A percentile compares a stretch with the other conserved stretches of the same genome.
These are phyloP conservation scores for Leishmania tarentolae DNA, from an alignment of 208 protist genomes.

Conservation along the genomic window DNA sequence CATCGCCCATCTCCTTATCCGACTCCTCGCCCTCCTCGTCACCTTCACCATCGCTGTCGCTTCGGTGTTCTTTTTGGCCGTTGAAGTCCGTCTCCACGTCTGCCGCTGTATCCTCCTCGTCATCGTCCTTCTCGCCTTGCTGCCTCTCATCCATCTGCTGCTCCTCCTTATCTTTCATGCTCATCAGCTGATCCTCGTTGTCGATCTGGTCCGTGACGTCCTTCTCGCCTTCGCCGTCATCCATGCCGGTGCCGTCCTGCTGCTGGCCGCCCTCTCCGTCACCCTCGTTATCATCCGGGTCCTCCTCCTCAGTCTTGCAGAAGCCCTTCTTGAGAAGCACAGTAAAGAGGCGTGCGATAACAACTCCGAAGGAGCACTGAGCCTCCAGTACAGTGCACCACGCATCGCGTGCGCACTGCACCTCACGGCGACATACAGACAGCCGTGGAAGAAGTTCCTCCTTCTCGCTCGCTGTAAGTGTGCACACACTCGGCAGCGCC, in stretches of 20 bases:
- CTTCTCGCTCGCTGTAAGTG: constrained; percentile 17
- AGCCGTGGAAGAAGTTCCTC: constrained; percentile 28
- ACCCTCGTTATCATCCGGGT: constrained; percentile 80
- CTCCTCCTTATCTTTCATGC: constrained; percentile 91
- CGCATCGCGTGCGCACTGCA: constrained; percentile 29
- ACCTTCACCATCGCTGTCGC: constrained; percentile 75
- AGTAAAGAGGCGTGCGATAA: constrained; percentile 89
- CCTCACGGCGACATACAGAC: constrained; percentile 23
- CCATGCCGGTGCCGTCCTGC: constrained; percentile 97
- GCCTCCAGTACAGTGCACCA: constrained; percentile 39
- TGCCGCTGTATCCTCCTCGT: constrained; percentile 90
- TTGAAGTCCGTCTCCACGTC: constrained; percentile 89
- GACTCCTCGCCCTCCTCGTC: constrained; percentile 75
- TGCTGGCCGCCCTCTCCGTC: constrained; percentile 70
- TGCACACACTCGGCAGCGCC: not conserved
- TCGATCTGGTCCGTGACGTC: constrained; percentile 98
- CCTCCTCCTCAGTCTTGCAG: constrained; percentile 90
- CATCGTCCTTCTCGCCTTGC: constrained; percentile 75
- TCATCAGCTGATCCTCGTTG: constrained; percentile 96
- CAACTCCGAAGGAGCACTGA: constrained; percentile 72
- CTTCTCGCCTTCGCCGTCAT: constrained; percentile 98
- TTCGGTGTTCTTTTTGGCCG: constrained; percentile 73
- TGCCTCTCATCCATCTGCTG: constrained; percentile 71
- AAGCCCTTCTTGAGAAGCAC: constrained; percentile 95
- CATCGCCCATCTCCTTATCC: constrained; percentile 87